phyloP scores from a whole-genome alignment of 2,329 filamentous ascomycete genomes.

The Helicocarpus griseus region DNA sequence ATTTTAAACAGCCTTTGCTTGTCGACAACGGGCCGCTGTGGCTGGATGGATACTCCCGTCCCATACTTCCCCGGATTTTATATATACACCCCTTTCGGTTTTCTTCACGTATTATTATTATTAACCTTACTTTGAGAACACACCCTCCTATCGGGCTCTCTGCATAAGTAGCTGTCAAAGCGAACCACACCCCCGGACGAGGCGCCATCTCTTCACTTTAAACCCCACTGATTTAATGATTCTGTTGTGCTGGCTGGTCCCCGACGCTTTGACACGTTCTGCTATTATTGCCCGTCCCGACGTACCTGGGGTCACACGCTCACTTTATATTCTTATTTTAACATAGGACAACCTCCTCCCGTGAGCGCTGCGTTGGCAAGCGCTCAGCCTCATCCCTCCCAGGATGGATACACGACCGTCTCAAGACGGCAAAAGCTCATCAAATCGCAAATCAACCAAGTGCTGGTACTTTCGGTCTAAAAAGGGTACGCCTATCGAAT shows the following conservation, averaged over 20 bases:
- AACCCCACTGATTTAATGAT: not conserved
- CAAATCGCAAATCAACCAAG: slow-evolving; percentile 12
- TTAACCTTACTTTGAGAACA: not conserved
- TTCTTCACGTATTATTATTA: not conserved
- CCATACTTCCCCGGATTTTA: not conserved
- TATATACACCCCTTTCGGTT: not conserved
- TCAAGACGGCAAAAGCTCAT: slow-evolving; percentile 10
- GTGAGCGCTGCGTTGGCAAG: slow-evolving; percentile 23
- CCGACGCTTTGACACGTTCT: slow-evolving; percentile 4
- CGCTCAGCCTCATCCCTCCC: slow-evolving; percentile 17
- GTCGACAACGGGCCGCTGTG: not conserved
- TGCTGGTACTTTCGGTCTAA: slow-evolving; percentile 32
- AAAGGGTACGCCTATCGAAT: slow-evolving; percentile 26
- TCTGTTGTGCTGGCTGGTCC: slow-evolving; percentile 1
- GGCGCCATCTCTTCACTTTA: not conserved
- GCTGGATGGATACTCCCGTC: not conserved
- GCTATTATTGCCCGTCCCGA: slow-evolving; percentile 2
- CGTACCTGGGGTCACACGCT: slow-evolving; percentile 23
- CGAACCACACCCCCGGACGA: not conserved
- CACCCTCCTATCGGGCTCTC: not conserved
- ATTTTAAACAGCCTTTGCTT: not conserved
- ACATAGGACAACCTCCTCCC: slow-evolving; percentile 16
- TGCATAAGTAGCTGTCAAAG: not conserved
- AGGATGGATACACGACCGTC: slow-evolving; percentile 4
- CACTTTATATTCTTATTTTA: slow-evolving; percentile 16